Evolutionary conservation across 495 filamentous ascomycete species (phyloP).

Genomic region (Podospora australis): DNA sequence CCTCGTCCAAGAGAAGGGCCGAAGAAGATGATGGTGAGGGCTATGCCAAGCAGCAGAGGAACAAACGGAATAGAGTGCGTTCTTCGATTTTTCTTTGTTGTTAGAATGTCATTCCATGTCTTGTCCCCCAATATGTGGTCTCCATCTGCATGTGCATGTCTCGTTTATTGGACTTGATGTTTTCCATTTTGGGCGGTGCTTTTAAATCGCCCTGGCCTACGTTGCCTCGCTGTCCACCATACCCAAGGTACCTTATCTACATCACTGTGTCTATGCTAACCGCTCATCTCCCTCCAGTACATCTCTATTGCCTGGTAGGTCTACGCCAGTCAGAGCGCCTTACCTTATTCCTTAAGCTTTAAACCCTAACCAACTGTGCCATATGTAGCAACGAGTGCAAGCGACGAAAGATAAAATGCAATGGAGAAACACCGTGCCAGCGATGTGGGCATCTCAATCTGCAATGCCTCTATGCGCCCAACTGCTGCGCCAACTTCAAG

Average conservation of each 20-base stretch:
- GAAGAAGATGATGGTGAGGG: constrained; percentile 26
- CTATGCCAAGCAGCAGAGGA: constrained; percentile 42
- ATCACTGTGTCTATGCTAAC: constrained; percentile 2
- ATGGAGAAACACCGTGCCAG: constrained; percentile 75
- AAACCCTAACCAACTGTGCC: background rate
- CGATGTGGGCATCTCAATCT: constrained; percentile 77
- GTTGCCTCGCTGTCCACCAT: no score
- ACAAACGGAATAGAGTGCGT: constrained; percentile 53
- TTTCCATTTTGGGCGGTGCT: no score
- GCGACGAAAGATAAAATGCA: constrained; percentile 87
- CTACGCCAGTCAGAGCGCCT: background rate
- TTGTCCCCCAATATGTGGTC: background rate
- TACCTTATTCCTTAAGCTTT: background rate
- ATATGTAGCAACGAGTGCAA: constrained; percentile 73
- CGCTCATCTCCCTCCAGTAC: constrained; percentile 46
- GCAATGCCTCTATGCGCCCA: constrained; percentile 82
- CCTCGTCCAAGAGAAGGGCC: constrained; percentile 36
- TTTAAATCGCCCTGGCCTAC: no score
- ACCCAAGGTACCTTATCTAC: background rate
- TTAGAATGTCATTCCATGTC: background rate
- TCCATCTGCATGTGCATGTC: no score
- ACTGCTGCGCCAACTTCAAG: constrained; percentile 78
- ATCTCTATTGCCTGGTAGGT: constrained; percentile 87
- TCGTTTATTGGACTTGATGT: no score
- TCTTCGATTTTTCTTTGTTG: background rate